Evolutionary conservation across 768 basidiomycete genomes (phyloP), one percentile per base, ranked within the genome.

Genomic region (Boletus rubescentipes): DNA sequence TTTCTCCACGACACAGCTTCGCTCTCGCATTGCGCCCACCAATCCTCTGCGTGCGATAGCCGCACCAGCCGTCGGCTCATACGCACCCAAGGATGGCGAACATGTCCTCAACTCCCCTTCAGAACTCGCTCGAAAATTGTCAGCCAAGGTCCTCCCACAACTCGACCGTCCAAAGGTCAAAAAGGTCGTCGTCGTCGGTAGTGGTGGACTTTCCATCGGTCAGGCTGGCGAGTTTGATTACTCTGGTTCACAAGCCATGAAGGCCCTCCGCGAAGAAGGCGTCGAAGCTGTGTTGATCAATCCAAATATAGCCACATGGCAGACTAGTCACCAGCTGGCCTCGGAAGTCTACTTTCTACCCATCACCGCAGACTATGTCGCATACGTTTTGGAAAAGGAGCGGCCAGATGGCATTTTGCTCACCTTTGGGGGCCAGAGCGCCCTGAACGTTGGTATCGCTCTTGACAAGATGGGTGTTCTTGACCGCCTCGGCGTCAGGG

Each of bases 191-290:
- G 93, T 98, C 56, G 93, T 99, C 21, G 97, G 97, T 54, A 90
- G 87, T 61, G 97, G 97, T 61, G 97, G 97, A 49, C 85, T 99
- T 42, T 89, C 86, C 64, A 99, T 99, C 53, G 97, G 97, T 29
- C 97, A 99, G 72, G 97, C 97, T 5, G 97, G 97, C 71, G 97
- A 99, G 75, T 99, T 99, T 72, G 97, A 99, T 71, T 99, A 99
- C 71, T 98, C 96, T 18, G 97, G 97, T 42, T 98, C 96, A 7
- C 97, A 99, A 73, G 97, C 97, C 10, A 85, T 99, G 73, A 98
- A 99, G 72, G 97, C 97, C 15, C 85, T 99, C 48, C 85, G 87
- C 62, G 97, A 99, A 72, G 93, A 95, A 70, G 95, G 95, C 49
- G 87, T 99, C 47, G 82, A 90, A 51, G 91, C 93, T 31, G 86